Percentiles rank a stretch among this genome's conserved stretches.
These are phyloP conservation scores for Eucalyptus caleyi DNA, from an alignment of 345 rosid genomes.

Conservation along the genomic window DNA sequence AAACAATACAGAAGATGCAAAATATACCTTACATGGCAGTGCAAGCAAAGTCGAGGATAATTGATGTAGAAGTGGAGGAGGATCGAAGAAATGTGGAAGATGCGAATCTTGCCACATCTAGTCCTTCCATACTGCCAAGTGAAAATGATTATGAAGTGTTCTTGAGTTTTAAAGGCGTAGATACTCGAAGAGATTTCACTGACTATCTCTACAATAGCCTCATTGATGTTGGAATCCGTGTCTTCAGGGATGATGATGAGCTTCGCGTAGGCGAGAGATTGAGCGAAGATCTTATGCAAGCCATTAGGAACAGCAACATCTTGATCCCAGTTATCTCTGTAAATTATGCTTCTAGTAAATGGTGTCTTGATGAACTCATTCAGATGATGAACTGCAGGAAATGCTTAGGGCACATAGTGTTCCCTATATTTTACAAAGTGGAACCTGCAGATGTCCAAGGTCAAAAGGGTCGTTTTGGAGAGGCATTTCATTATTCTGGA, in stretches of 20 bases:
- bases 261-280: not conserved
- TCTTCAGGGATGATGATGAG: not conserved
- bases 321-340: too few species aligned
- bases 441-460: not conserved
- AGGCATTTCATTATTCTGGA: not conserved
- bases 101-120: not conserved
- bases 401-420: too few species aligned
- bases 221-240: not conserved
- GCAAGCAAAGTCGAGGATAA: not conserved
- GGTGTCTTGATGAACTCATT: too few species aligned
- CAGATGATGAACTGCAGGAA: too few species aligned
- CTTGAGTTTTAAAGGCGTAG: not conserved
- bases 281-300: too few species aligned
- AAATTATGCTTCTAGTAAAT: too few species aligned
- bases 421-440: too few species aligned
- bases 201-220: not conserved
- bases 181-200: not conserved
- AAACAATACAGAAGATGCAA: not conserved
- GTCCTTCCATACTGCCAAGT: not conserved
- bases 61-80: not conserved
- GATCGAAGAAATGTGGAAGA: not conserved
- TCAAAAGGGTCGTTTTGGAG: not conserved
- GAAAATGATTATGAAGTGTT: not conserved
- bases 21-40: not conserved
- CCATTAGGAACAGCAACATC: too few species aligned